These are phyloP conservation scores for Posidonia oceanica DNA, from an alignment of 116 monocot species.

Conservation along the genomic window DNA sequence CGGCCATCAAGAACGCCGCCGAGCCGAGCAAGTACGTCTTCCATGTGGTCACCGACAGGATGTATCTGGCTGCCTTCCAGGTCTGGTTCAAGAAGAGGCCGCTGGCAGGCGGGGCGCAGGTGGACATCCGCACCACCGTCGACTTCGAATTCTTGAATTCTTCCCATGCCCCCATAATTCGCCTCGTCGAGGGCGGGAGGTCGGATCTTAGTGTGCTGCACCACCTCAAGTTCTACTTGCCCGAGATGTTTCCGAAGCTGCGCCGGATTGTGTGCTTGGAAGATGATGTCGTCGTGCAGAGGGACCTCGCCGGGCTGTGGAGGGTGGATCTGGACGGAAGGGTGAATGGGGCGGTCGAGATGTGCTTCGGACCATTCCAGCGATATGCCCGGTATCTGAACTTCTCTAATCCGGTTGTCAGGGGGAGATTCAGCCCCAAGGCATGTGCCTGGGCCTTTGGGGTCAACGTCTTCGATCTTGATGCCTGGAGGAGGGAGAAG, in stretches of 20 bases:
- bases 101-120: conserved; percentile 32
- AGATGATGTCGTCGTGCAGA: conserved; percentile 89
- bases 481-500: conserved; percentile 73
- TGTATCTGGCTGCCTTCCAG: conserved; percentile 70
- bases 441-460: conserved; percentile 85
- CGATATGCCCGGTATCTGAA: conserved; percentile 63
- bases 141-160: conserved; percentile 59
- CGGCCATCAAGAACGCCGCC: conserved; percentile 42
- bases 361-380: conserved; percentile 72
- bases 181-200: conserved; percentile 25
- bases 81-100: conserved; percentile 75
- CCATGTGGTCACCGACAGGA: conserved; percentile 71
- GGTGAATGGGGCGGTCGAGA: conserved; percentile 92
- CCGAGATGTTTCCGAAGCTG: conserved; percentile 63
- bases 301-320: conserved; percentile 55
- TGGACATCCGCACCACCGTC: conserved; percentile 32
- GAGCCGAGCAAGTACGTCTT: conserved; percentile 51
- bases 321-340: conserved; percentile 57
- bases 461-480: conserved; percentile 82
- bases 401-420: conserved; percentile 49
- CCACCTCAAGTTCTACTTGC: conserved; percentile 69
- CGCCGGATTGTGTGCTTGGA: conserved; percentile 51
- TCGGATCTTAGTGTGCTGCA: conserved; percentile 37
- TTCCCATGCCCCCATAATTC: conserved; percentile 36
- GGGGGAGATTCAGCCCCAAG: conserved; percentile 47